phyloP scores from a whole-genome alignment of 2,329 filamentous ascomycete species.

The Zymoseptoria brevis region DNA sequence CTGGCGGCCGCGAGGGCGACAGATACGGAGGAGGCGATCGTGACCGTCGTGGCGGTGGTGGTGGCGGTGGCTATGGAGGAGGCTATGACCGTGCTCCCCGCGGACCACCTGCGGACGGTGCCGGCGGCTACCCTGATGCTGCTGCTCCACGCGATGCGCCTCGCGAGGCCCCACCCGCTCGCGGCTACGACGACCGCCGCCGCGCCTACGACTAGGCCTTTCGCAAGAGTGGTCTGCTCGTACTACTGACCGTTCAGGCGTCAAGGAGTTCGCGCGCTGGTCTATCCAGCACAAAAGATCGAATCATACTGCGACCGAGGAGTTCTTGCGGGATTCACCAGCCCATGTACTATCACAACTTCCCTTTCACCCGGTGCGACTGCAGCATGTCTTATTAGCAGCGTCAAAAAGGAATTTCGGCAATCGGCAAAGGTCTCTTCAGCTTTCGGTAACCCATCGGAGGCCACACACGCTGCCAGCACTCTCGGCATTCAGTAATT shows the following conservation, averaged over 20 bases:
- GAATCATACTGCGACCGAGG: slow-evolving; percentile 20
- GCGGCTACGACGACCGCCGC: slow-evolving; percentile 28
- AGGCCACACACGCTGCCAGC: slow-evolving; percentile 10
- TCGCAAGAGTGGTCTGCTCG: slow-evolving; percentile 12
- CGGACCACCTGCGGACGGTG: slow-evolving; percentile 22
- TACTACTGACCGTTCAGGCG: slow-evolving; percentile 21
- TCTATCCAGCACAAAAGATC: slow-evolving; percentile 12
- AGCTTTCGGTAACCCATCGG: slow-evolving; percentile 14
- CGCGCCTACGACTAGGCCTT: slow-evolving; percentile 28
- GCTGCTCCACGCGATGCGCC: slow-evolving; percentile 18
- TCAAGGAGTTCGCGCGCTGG: slow-evolving; percentile 12
- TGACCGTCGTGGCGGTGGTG: slow-evolving; percentile 23
- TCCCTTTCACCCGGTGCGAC: slow-evolving; percentile 26
- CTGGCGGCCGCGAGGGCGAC: slow-evolving; percentile 32
- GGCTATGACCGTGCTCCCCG: slow-evolving; percentile 27
- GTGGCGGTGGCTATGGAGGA: slow-evolving; percentile 20
- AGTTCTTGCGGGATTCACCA: slow-evolving; percentile 22
- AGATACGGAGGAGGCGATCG: slow-evolving; percentile 17
- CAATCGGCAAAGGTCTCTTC: slow-evolving; percentile 11
- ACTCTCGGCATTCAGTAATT: slow-evolving; percentile 22
- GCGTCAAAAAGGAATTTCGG: slow-evolving; percentile 16
- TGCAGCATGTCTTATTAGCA: slow-evolving; percentile 29
- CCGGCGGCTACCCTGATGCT: slow-evolving; percentile 17
- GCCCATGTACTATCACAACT: slow-evolving; percentile 24
- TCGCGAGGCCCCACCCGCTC: slow-evolving; percentile 24